phyloP scores from a whole-genome alignment of 2,329 filamentous ascomycete species.

The Neophaeococcomyces mojaviensis region DNA sequence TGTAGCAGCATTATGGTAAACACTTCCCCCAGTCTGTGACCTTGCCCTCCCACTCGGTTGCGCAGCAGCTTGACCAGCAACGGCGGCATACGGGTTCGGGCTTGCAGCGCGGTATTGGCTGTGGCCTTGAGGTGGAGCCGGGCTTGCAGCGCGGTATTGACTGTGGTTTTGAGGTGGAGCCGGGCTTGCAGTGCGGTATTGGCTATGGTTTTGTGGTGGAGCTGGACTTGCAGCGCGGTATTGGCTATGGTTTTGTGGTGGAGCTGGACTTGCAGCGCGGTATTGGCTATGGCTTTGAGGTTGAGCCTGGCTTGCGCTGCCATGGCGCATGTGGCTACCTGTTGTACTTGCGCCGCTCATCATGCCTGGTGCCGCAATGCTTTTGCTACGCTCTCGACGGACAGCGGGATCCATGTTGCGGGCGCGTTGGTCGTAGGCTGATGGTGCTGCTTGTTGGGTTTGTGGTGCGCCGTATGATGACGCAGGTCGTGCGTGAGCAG shows the following conservation, averaged over 20 bases:
- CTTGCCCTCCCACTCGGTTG: neutral
- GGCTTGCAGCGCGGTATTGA: neutral
- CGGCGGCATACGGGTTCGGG: neutral
- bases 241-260: slow-evolving; percentile 6
- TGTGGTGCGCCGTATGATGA: slow-evolving; percentile 44
- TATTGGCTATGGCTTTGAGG: slow-evolving; percentile 6
- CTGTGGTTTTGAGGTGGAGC: slow-evolving; percentile 8
- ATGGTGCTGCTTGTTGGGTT: slow-evolving; percentile 12
- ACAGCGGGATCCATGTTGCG: slow-evolving; percentile 43
- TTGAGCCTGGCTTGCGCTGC: slow-evolving; percentile 5
- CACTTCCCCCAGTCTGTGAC: neutral
- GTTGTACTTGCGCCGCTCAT: slow-evolving; percentile 36
- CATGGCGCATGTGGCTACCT: neutral
- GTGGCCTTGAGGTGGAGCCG: slow-evolving; percentile 7
- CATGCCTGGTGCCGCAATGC: slow-evolving; percentile 60
- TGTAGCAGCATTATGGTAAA: neutral
- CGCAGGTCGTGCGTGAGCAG: slow-evolving; percentile 30
- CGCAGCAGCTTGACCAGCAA: neutral
- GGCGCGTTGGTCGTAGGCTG: slow-evolving; percentile 17
- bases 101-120: neutral
- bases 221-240: neutral
- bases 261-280: slow-evolving; percentile 7
- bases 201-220: slow-evolving; percentile 8
- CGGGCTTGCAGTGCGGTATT: neutral
- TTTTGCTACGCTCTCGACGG: slow-evolving; percentile 62